Percentiles rank a stretch among this genome's conserved stretches.
phyloP scores from a whole-genome alignment of 1,284 basidiomycete species.

The Ustilago trichophora region DNA sequence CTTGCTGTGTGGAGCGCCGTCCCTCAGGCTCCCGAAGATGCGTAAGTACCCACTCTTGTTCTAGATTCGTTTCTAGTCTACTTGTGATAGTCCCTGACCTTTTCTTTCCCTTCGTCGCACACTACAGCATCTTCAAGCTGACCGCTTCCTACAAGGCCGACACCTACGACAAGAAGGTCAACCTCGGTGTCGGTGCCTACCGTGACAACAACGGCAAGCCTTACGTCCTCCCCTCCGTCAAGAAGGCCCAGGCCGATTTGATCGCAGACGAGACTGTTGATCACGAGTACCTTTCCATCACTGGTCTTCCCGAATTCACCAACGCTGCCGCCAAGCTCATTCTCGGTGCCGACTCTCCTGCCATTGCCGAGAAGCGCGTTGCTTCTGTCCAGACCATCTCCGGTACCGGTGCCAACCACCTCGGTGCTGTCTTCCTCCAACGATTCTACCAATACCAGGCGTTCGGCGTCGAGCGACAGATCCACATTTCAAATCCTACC shows the following conservation, averaged over 20 bases:
- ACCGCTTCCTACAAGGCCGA: conserved; percentile 88
- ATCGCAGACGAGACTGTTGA: conserved; percentile 79
- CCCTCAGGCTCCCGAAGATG: conserved; percentile 55
- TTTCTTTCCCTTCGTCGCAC: no score
- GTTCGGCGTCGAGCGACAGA: conserved; percentile 66
- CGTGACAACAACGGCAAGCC: conserved; percentile 68
- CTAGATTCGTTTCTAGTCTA: no score
- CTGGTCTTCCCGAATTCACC: conserved; percentile 84
- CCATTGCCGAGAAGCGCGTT: conserved; percentile 73
- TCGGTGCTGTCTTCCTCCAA: conserved; percentile 87
- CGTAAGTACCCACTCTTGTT: no score
- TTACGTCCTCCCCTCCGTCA: conserved; percentile 68
- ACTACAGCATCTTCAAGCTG: conserved; percentile 80
- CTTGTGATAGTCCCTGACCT: no score
- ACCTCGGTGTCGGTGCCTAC: conserved; percentile 75
- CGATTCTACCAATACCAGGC: conserved; percentile 76
- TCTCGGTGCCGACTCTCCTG: conserved; percentile 78
- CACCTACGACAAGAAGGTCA: conserved; percentile 81
- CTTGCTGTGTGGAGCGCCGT: conserved; percentile 43
- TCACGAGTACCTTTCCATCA: conserved; percentile 94
- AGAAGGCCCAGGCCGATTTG: conserved; percentile 76
- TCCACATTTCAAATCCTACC: conserved; percentile 88
- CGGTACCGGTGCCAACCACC: conserved; percentile 92
- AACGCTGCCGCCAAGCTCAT: conserved; percentile 82
- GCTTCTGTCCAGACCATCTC: conserved; percentile 77